Evolutionary conservation across 1,284 basidiomycete genomes (phyloP).

Genomic region (Pseudomicrostroma phylloplanum): DNA sequence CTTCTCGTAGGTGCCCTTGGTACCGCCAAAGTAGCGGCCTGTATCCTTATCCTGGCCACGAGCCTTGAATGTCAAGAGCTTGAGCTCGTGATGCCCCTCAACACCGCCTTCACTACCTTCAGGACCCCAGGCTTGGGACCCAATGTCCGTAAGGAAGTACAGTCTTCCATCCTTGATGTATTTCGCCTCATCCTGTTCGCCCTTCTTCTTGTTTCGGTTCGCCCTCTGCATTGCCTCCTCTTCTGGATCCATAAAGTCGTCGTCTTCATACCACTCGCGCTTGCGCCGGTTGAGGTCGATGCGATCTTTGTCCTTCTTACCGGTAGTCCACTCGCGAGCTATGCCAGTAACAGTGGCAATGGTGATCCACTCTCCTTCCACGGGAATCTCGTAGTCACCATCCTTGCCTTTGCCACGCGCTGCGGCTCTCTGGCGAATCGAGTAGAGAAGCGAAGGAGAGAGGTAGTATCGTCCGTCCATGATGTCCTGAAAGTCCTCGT

Average conservation of each 20-base stretch:
- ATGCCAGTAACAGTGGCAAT: conserved; percentile 56
- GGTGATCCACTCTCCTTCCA: conserved; percentile 83
- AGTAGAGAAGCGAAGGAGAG: conserved; percentile 79
- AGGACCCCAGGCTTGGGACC: not conserved
- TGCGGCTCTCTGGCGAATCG: conserved; percentile 46
- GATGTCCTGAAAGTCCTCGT: conserved; percentile 72
- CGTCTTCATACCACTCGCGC: not conserved
- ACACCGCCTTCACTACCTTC: conserved; percentile 53
- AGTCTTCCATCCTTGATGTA: not conserved
- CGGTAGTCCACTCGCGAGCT: not conserved
- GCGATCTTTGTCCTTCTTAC: not conserved
- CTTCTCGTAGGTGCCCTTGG: conserved; percentile 81
- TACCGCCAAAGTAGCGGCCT: conserved; percentile 75
- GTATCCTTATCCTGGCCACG: conserved; percentile 57
- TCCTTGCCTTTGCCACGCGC: conserved; percentile 7
- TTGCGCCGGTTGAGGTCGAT: not conserved
- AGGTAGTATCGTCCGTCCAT: conserved; percentile 71
- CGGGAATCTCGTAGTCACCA: conserved; percentile 75
- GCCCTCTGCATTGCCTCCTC: not conserved
- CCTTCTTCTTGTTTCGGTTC: not conserved
- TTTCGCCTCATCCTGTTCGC: not conserved
- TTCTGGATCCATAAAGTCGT: not conserved
- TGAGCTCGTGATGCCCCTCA: conserved; percentile 74
- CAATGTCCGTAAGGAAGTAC: not conserved
- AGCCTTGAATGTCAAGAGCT: conserved; percentile 79